Conservation (phyloP, 305 asterid genomes). For the Fraxinus xanthoxyloides region DNA sequence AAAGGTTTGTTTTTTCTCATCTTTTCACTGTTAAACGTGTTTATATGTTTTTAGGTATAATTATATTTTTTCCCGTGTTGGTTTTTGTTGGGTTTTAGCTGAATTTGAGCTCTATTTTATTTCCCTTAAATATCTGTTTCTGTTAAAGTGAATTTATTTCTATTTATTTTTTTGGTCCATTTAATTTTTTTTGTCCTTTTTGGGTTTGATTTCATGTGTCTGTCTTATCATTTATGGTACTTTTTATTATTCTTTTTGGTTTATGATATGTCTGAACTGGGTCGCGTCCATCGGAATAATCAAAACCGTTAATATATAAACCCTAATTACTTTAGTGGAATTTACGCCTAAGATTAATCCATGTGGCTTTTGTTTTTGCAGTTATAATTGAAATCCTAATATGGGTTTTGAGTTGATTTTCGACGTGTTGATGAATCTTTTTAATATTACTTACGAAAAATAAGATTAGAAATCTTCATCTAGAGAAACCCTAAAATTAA, state of each 20-base stretch:
- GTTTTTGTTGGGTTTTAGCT: conserved; percentile 1
- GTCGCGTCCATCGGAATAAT: conserved; percentile 1
- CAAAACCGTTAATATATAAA: not conserved
- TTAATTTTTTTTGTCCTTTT: not conserved
- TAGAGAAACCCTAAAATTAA: conserved; percentile 8
- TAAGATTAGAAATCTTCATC: not conserved
- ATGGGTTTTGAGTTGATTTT: not conserved
- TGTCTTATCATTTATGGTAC: not conserved
- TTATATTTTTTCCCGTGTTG: not conserved
- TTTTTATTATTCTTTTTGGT: conserved; percentile 2
- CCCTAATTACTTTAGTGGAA: conserved; percentile 18
- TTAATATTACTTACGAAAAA: not conserved
- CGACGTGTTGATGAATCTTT: not conserved
- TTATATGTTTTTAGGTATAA: not conserved
- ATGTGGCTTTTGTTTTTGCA: not conserved
- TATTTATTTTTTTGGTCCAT: not conserved
- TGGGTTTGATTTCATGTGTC: conserved; percentile 2
- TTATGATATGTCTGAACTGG: not conserved
- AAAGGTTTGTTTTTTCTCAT: conserved; percentile 1
- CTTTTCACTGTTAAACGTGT: not conserved
- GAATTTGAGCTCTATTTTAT: not conserved
- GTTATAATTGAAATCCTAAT: not conserved
- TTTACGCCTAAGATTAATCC: not conserved
- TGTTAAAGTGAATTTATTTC: conserved; percentile 1
- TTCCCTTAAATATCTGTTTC: conserved; percentile 4